Evolutionary conservation across 768 basidiomycete genomes (phyloP).

Genomic region (Russula virescens): DNA sequence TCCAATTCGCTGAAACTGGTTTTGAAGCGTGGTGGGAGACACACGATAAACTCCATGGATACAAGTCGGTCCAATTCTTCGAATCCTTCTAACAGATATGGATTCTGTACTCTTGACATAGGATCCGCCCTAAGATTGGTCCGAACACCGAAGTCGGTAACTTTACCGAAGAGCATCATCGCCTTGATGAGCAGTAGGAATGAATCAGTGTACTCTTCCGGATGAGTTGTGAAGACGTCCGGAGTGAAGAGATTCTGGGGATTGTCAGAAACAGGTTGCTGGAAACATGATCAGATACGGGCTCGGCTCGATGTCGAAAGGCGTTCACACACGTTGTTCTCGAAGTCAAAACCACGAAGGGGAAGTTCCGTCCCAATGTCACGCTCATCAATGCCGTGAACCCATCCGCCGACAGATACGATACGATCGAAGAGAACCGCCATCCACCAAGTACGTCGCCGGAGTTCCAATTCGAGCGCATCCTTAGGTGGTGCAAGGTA

Average conservation of each 20-base stretch:
- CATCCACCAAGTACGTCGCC: constrained; percentile 90
- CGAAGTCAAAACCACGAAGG: constrained; percentile 68
- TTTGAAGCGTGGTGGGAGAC: constrained; percentile 61
- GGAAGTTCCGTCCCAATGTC: constrained; percentile 84
- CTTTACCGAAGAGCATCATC: constrained; percentile 77
- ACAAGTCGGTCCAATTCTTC: constrained; percentile 65
- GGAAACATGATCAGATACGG: constrained; percentile 17
- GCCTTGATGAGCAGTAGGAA: constrained; percentile 78
- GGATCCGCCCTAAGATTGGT: constrained; percentile 63
- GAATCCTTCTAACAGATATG: constrained; percentile 63
- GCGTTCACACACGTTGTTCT: constrained; percentile 50
- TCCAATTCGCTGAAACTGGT: constrained; percentile 59
- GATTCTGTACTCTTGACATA: constrained; percentile 67
- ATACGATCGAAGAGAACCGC: constrained; percentile 82
- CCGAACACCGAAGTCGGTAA: constrained; percentile 81
- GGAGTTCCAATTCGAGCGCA: constrained; percentile 65
- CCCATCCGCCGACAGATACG: constrained; percentile 65
- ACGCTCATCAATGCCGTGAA: constrained; percentile 77
- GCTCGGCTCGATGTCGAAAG: constrained; percentile 2
- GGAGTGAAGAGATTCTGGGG: constrained; percentile 64
- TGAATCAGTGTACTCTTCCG: constrained; percentile 73
- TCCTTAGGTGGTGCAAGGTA: constrained; percentile 79
- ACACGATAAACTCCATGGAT: constrained; percentile 59
- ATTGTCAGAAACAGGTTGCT: constrained; percentile 62
- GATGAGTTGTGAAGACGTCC: constrained; percentile 65